Evolutionary conservation across 148 eudicot genomes (phyloP), one percentile per base, ranked within the genome.

Genomic region (Camellia sinensis): DNA sequence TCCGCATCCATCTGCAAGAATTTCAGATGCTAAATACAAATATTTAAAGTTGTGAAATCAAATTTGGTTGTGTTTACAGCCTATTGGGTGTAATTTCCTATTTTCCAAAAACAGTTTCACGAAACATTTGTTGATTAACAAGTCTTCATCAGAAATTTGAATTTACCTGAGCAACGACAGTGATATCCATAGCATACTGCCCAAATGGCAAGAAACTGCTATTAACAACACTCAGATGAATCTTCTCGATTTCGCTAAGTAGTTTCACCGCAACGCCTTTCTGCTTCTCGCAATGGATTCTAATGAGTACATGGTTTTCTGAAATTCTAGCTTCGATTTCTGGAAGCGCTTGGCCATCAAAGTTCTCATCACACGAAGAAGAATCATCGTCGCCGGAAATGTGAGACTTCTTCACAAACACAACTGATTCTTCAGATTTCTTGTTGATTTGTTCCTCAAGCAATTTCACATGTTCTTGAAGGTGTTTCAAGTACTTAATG

Each of bases 401-500:
- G 5, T 80, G 81, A 7, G 78, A 74, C 60, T 83, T 91, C 80
- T 80, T 91, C 4, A 85, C 87, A 61, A 86, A 40, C 1, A 82
- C 81, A 3, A 86, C 88, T 0, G 90, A 86, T 50, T 89, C 91
- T 43, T 84, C 67, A 17, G 76, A 78, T 17, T 78, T 83, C 41
- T 67, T 84, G 52, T 48, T 80, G 7, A 83, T 71, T 48, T 86
- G 78, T 64, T 86, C 87, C 77, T 89, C 92, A 3, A 87, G 83
- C 56, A 57, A 4, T 64, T 86, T 89, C 54, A 90, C 86, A 43
- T 79, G 86, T 18, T 89, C 90, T 82, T 91, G 89, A 10, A 93
- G 93, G 22, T 89, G 89, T 81, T 93, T 90, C 71, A 93, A 53
- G 85, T 93, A 87, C 75, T 87, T 86, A 0, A 87, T 83, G 4